These are phyloP conservation scores for Rhodomyrtus tomentosa DNA, from an alignment of 345 rosid genomes.

Conservation along the genomic window DNA sequence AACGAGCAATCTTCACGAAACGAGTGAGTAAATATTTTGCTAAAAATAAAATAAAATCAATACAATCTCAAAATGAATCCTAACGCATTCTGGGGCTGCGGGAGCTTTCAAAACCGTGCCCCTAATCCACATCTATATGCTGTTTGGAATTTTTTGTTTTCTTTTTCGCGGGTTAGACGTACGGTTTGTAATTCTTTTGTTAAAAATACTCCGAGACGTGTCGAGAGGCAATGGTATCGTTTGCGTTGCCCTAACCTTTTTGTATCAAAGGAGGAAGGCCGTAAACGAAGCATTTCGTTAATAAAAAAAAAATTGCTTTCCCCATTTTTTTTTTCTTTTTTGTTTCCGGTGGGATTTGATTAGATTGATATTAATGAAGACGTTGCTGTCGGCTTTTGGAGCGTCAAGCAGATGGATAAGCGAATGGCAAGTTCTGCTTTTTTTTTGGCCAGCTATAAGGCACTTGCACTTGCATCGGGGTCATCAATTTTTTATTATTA, in stretches of 20 bases:
- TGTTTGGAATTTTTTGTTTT: neutral
- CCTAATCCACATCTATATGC: neutral
- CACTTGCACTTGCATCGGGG: neutral
- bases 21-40: neutral
- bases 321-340: neutral
- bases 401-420: neutral
- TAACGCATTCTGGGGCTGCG: rapidly evolving
- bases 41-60: neutral
- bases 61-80: too few species aligned
- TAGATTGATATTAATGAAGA: neutral
- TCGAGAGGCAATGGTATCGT: too few species aligned
- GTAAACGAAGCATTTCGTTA: neutral
- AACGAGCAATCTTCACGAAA: neutral
- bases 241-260: neutral
- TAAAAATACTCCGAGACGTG: neutral
- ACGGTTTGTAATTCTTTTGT: too few species aligned
- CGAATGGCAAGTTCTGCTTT: neutral
- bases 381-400: neutral
- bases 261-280: neutral
- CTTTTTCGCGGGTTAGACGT: neutral
- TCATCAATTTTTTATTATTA: neutral
- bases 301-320: neutral
- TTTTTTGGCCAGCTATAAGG: neutral
- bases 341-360: neutral
- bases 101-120: neutral